These are phyloP conservation scores for Crithidia thermophila DNA, from an alignment of 208 protist species.

Conservation along the genomic window DNA sequence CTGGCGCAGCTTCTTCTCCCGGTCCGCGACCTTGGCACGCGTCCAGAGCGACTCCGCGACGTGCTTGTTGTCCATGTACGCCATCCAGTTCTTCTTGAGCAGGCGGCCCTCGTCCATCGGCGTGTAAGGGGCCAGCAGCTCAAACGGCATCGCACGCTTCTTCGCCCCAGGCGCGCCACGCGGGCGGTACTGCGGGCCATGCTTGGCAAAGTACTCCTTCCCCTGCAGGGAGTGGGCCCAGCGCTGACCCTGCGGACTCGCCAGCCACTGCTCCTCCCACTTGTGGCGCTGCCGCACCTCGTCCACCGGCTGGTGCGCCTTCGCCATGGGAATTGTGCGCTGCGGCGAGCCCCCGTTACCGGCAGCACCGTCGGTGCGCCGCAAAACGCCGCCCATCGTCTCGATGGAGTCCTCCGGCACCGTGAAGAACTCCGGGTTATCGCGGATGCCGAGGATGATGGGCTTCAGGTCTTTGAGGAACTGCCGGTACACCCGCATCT, in stretches of 20 bases:
- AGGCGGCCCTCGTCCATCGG: conserved; percentile 89
- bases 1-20: conserved; percentile 73
- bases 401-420: conserved; percentile 73
- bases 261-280: conserved; percentile 79
- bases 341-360: conserved; percentile 23
- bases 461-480: conserved; percentile 91
- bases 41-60: conserved; percentile 92
- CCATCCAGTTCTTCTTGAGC: conserved; percentile 88
- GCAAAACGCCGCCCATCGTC: conserved; percentile 74
- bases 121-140: conserved; percentile 86
- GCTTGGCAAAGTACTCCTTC: conserved; percentile 82
- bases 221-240: conserved; percentile 79
- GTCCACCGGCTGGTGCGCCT: conserved; percentile 70
- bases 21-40: conserved; percentile 72
- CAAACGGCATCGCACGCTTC: conserved; percentile 62
- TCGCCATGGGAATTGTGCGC: conserved; percentile 87
- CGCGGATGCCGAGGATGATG: conserved; percentile 89
- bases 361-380: conserved; percentile 1
- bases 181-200: conserved; percentile 69
- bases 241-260: conserved; percentile 50
- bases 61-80: conserved; percentile 93
- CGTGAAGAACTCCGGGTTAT: conserved; percentile 94
- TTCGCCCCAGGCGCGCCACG: conserved; percentile 87
- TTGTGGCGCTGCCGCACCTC: conserved; percentile 65
- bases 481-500: conserved; percentile 90